Evolutionary conservation across 495 filamentous ascomycete genomes (phyloP), one percentile per base, ranked within the genome.

Genomic region (Neurospora tetraspora): DNA sequence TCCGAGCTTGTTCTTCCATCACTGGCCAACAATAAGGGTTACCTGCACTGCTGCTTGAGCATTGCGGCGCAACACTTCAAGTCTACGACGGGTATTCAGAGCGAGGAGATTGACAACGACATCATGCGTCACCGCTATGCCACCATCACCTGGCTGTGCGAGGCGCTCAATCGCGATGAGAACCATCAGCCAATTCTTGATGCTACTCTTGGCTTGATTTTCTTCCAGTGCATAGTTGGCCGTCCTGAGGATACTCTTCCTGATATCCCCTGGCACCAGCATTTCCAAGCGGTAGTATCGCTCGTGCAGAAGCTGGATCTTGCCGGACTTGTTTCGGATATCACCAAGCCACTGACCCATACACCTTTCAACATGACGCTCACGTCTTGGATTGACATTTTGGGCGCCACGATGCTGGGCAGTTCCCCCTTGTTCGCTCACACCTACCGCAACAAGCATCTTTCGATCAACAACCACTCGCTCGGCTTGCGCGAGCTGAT

Each of bases 31-130:
- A 99, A 98, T 87, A 94, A 93, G 79, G 92, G 88, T 73, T 99
- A 98, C 81, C 86, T 97, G 20, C 94, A 97, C 83, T 98, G 94
- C 82, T 98, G 96, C 82, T 85, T 99, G 72, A 97, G 94, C 85
- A 94, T 97, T 74, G 87, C 96, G 16, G 95, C 95, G n/a, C 92
- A 96, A 76, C 96, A 99, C 81, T 89, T 91, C 77, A 98, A 98
- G 85, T 90, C 93, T 0, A 92, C 91, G 0, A 83, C 84, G 73
- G 83, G 88, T 70, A 83, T 90, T 38, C 80, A 93, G 23, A 83
- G 85, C 53, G 89, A 88, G 39, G 93, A 97, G 72, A 89, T 94
- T 74, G 94, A 98, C 82, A 88, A 90, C 76, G 94, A 98, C 78
- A 97, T 99, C 76, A 92, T 97, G 88, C 89, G 92, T 72, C 94